Base-by-base conservation (phyloP, 2,329 filamentous ascomycete species). In the Fusarium phyllophilum region DNA sequence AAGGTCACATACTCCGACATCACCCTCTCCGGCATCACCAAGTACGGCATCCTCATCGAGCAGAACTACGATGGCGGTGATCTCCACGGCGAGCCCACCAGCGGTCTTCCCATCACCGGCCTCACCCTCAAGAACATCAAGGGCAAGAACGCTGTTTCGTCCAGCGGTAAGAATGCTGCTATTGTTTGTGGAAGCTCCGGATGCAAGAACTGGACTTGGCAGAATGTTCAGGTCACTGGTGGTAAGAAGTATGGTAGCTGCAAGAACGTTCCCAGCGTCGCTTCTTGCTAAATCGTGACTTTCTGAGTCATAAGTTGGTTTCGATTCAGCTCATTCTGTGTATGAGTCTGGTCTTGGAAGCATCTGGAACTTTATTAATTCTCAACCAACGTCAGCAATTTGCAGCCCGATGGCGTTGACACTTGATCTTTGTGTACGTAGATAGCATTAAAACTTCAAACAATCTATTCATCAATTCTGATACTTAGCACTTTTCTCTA, bases 121-220 rank as follows among this genome's bases (percentile, higher is more conserved):
- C 75, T 89, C 5, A 83, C 81, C 10, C 73, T 88, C 24, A 75
- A 80, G 41, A 75, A 82, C 63, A 82, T 88, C 64, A 82, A 77
- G 13, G 86, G 86, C 9, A 80, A 82, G 17, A 57, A 67, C 8
- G 59, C 36, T 0, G 85, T 88, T n/a, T 52, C 75, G 5, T 74
- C 78, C 29, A 77, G 70, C 5, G 85, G 77, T 8, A 83, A 80
- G 49, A 81, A 86, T 60, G 79, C 88, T 70, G 88, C 88, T 70
- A 86, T 90, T 67, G 84, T 89, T 14, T 90, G 89, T 65, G 89
- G 85, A 17, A 80, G 80, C 56, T 69, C 64, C 3, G 77, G 77
- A 5, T 87, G 86, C 31, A 82, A 82, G 31, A 79, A 83, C 78
- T 91, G 88, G 86, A 86, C 83, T 18, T 90, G 87, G 86, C 81